Conservation (phyloP, 73 alveolate genomes). For the Paramecium sexaurelia region DNA sequence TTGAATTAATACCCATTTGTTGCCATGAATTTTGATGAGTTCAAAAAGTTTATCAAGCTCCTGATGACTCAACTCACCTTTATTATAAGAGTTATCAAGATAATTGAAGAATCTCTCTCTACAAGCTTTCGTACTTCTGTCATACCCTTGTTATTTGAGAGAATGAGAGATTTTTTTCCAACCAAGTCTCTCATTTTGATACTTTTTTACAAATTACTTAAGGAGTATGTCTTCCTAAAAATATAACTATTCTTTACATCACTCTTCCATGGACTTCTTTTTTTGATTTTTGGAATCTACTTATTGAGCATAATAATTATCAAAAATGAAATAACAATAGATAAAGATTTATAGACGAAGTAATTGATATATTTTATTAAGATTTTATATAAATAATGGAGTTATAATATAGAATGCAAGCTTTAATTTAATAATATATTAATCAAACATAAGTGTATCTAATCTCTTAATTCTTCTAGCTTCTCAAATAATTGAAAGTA, state of each 20-base stretch:
- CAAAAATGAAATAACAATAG: not conserved
- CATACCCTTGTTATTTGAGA: not conserved
- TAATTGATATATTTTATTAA: too few species aligned
- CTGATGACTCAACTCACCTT: not conserved
- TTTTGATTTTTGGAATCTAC: not conserved
- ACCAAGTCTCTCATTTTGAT: not conserved
- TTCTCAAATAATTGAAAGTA: not conserved
- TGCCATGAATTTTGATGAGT: not conserved
- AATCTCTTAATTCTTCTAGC: not conserved
- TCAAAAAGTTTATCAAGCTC: not conserved
- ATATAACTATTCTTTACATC: not conserved
- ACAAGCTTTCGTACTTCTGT: not conserved
- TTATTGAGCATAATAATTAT: not conserved
- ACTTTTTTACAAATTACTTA: not conserved
- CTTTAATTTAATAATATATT: too few species aligned
- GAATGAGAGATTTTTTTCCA: not conserved
- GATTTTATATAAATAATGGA: too few species aligned
- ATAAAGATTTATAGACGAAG: not conserved
- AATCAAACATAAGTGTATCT: slow-evolving; percentile 43
- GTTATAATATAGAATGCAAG: too few species aligned
- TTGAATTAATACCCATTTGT: not conserved
- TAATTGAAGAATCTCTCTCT: not conserved
- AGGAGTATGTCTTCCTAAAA: slow-evolving; percentile 4
- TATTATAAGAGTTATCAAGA: not conserved
- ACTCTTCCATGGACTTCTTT: not conserved